phyloP scores from a whole-genome alignment of 495 filamentous ascomycete genomes.

The Delitschia confertaspora region DNA sequence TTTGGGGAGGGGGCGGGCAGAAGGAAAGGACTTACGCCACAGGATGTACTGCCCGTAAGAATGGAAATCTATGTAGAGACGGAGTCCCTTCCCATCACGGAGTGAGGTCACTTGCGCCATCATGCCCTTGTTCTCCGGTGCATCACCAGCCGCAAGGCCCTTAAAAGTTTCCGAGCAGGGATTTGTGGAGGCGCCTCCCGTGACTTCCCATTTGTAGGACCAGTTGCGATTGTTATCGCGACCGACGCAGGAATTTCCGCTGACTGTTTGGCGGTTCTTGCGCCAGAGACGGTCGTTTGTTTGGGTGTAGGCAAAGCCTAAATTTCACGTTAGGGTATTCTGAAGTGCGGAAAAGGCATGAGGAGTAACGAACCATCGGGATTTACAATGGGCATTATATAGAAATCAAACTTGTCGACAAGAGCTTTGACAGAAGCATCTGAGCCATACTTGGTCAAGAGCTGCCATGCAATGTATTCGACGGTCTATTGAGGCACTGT shows the following conservation, averaged over 20 bases:
- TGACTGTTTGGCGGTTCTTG: constrained; percentile 48
- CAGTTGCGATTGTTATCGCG: constrained; percentile 59
- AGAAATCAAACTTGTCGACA: constrained; percentile 53
- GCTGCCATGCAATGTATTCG: constrained; percentile 48
- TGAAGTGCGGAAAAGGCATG: neutral
- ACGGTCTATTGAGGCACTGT: constrained; percentile 25
- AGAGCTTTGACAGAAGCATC: constrained; percentile 38
- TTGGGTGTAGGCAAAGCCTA: constrained; percentile 52
- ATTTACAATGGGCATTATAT: constrained; percentile 53
- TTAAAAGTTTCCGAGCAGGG: constrained; percentile 48
- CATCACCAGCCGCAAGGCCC: constrained; percentile 39
- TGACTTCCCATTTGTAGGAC: constrained; percentile 43
- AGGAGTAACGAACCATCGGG: constrained; percentile 38
- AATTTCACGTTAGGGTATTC: neutral
- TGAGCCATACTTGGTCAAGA: constrained; percentile 42
- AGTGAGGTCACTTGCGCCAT: constrained; percentile 36
- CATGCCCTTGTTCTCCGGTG: constrained; percentile 45
- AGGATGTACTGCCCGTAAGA: constrained; percentile 45
- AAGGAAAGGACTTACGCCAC: constrained; percentile 28
- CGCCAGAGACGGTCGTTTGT: constrained; percentile 51
- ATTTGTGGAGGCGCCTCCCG: constrained; percentile 44
- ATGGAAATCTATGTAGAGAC: constrained; percentile 54
- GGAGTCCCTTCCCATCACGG: constrained; percentile 38
- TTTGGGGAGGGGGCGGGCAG: neutral
- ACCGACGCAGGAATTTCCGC: constrained; percentile 41